A percentile compares a stretch with the other conserved stretches of the same genome.
These are phyloP conservation scores for Aspergillus floridensis DNA, from an alignment of 2,329 filamentous ascomycete species.

Conservation along the genomic window DNA sequence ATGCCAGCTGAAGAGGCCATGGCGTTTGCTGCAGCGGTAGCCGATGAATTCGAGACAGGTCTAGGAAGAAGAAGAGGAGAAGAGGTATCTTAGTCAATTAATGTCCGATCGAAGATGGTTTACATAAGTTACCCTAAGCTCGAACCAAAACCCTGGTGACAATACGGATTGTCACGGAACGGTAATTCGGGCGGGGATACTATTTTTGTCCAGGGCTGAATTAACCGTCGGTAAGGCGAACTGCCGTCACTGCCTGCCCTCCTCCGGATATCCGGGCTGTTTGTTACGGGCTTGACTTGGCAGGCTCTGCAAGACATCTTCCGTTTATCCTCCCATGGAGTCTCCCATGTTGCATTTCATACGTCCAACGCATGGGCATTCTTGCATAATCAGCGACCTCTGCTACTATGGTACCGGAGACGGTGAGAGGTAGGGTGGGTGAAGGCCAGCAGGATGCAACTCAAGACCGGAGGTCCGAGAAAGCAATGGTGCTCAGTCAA, in stretches of 20 bases:
- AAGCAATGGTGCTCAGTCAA: no score
- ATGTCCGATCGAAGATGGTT: neutral
- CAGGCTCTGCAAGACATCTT: no score
- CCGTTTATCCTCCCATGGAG: no score
- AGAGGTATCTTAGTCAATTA: no score
- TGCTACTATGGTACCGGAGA: no score
- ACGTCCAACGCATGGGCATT: no score
- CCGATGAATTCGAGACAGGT: neutral
- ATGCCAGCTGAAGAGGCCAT: neutral
- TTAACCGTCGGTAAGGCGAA: neutral
- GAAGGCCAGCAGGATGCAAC: no score
- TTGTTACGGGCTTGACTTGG: neutral
- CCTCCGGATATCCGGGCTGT: neutral
- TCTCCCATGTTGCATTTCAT: no score
- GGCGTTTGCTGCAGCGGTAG: neutral
- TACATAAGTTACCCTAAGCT: neutral
- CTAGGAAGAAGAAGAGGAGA: neutral
- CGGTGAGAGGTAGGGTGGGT: no score
- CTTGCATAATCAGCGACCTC: no score
- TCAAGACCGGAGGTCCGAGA: no score
- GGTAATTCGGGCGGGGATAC: neutral
- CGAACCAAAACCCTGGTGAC: neutral
- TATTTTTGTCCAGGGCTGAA: constrained; percentile 7
- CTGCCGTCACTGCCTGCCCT: neutral
- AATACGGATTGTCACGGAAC: neutral